A percentile compares a stretch with the other conserved stretches of the same genome.
phyloP scores from a whole-genome alignment of 2,329 filamentous ascomycete species.

The Aspergillus japonicus region DNA sequence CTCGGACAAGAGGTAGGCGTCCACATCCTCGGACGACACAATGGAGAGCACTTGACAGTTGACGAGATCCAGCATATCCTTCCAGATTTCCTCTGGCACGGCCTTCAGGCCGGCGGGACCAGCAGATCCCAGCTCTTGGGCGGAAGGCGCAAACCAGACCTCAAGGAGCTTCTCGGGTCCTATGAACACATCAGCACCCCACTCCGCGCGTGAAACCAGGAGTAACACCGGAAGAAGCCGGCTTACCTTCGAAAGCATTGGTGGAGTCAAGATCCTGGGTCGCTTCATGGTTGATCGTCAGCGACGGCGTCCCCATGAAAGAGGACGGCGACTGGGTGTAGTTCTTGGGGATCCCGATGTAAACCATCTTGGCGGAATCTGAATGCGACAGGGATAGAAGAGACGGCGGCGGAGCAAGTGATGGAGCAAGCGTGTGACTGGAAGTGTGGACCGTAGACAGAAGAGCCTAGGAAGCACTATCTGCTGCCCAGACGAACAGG shows the following conservation, averaged over 20 bases:
- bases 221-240: slow-evolving; percentile 14
- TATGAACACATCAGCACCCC: slow-evolving; percentile 35
- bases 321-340: slow-evolving; percentile 80
- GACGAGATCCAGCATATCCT: slow-evolving; percentile 94
- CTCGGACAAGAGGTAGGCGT: slow-evolving; percentile 95
- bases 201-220: slow-evolving; percentile 10
- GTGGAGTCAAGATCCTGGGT: slow-evolving; percentile 88
- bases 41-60: slow-evolving; percentile 98
- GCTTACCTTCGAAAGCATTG: slow-evolving; percentile 87
- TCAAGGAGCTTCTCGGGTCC: slow-evolving; percentile 96
- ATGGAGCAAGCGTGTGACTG: slow-evolving; percentile 14
- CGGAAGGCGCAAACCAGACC: slow-evolving; percentile 91
- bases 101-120: slow-evolving; percentile 79
- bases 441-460: slow-evolving; percentile 26
- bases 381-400: slow-evolving; percentile 11
- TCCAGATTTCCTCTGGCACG: slow-evolving; percentile 82
- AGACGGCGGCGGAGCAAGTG: slow-evolving; percentile 16
- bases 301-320: slow-evolving; percentile 74
- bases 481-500: slow-evolving; percentile 97
- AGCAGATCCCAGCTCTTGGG: slow-evolving; percentile 65
- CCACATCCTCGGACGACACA: slow-evolving; percentile 87
- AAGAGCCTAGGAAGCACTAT: slow-evolving; percentile 76
- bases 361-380: slow-evolving; percentile 70
- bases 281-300: slow-evolving; percentile 96
- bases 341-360: slow-evolving; percentile 73